Percentiles rank a stretch among this genome's conserved stretches.
These are phyloP conservation scores for Paramecium tetraurelia DNA, from an alignment of 73 alveolate genomes.

Conservation along the genomic window DNA sequence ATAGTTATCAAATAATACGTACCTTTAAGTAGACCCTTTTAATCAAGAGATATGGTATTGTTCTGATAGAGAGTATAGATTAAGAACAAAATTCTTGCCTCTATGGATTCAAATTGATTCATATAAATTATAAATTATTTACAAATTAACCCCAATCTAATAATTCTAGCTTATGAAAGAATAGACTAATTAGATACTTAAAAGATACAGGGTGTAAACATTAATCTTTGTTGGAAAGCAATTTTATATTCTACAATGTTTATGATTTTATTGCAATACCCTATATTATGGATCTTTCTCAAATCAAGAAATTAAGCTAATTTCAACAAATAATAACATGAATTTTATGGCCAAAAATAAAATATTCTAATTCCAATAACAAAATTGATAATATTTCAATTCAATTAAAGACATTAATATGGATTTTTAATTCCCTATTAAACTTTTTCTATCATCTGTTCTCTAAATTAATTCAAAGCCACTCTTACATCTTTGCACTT, in stretches of 20 bases:
- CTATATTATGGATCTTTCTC: neutral
- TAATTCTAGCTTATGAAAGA: neutral
- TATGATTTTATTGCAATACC: neutral
- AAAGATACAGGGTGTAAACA: neutral
- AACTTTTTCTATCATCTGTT: constrained; percentile 37
- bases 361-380: neutral
- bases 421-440: constrained; percentile 56
- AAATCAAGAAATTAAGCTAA: neutral
- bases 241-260: too few species aligned
- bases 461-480: constrained; percentile 62
- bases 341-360: neutral
- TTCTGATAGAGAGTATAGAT: neutral
- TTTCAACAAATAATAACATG: neutral
- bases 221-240: too few species aligned
- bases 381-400: neutral
- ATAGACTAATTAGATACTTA: neutral
- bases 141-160: neutral
- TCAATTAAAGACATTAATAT: constrained; percentile 44
- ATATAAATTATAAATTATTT: neutral
- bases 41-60: neutral
- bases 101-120: neutral
- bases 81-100: neutral
- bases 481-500: constrained; percentile 53
- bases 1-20: neutral
- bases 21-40: neutral